Percentiles rank a stretch among this genome's conserved stretches.
Conservation (phyloP, 257 asterid species). For the Forsythia viridissima region DNA sequence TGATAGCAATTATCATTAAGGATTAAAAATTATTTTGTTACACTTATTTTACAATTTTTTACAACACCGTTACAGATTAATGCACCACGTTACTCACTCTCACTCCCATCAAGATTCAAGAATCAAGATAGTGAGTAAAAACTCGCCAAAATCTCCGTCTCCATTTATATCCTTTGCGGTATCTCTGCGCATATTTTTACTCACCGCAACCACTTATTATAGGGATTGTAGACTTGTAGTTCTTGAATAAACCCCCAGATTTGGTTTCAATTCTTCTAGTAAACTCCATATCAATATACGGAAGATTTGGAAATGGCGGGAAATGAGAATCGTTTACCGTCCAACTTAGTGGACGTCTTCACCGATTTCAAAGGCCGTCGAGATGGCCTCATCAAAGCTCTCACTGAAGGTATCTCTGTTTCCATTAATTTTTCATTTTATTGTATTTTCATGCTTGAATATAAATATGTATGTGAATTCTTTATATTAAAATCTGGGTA, state of each 20-base stretch:
- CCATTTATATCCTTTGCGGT: background rate
- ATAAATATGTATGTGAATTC: no score
- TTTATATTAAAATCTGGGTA: no score
- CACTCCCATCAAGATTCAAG: no score
- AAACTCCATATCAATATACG: background rate
- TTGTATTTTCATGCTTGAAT: background rate
- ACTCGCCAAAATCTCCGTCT: no score
- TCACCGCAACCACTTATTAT: background rate
- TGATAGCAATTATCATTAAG: no score
- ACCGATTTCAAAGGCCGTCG: conserved; percentile 57
- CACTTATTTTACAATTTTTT: no score
- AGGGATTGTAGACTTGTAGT: no score
- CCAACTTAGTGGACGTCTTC: conserved; percentile 43
- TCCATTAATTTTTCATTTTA: background rate
- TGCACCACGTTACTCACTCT: no score
- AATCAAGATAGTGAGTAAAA: no score
- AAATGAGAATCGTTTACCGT: conserved; percentile 43
- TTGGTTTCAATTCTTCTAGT: conserved; percentile 10
- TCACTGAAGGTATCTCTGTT: conserved; percentile 43
- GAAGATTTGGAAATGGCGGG: conserved; percentile 37
- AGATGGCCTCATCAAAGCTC: conserved; percentile 58
- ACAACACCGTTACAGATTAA: no score
- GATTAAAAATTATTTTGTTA: no score
- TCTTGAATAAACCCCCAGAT: conserved; percentile 22
- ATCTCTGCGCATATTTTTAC: background rate